Evolutionary conservation across 2,329 filamentous ascomycete species (phyloP).

Genomic region (Penicillium sp.): DNA sequence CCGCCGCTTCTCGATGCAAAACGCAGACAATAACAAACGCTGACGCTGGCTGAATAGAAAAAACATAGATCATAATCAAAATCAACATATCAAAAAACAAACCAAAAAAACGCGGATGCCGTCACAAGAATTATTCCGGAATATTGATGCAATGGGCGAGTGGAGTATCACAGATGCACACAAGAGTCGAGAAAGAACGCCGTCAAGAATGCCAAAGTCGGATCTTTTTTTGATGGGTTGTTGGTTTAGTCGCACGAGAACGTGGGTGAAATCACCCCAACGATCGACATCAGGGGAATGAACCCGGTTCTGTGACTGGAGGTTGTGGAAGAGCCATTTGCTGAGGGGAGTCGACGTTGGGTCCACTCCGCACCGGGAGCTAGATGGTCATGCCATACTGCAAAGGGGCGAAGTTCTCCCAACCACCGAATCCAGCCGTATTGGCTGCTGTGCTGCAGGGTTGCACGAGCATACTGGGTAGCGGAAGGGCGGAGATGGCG

Average conservation of each 20-base stretch:
- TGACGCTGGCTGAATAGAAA: conserved; percentile 56
- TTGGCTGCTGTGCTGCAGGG: conserved; percentile 80
- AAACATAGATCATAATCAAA: conserved; percentile 48
- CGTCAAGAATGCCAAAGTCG: conserved; percentile 59
- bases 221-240: conserved; percentile 31
- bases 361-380: conserved; percentile 37
- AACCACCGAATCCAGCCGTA: conserved; percentile 74
- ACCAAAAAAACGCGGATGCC: conserved; percentile 44
- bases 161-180: conserved; percentile 48
- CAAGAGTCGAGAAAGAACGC: conserved; percentile 54
- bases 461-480: conserved; percentile 84
- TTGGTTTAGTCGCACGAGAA: conserved; percentile 41
- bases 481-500: conserved; percentile 74
- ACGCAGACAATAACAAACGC: conserved; percentile 40
- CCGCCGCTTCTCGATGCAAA: conserved; percentile 53
- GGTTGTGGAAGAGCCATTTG: conserved; percentile 14
- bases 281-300: conserved; percentile 24
- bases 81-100: conserved; percentile 43
- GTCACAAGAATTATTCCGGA: conserved; percentile 29
- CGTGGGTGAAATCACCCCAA: conserved; percentile 6
- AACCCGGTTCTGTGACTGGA: conserved; percentile 5
- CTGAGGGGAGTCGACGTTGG: conserved; percentile 27
- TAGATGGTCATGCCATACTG: conserved; percentile 77
- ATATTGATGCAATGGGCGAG: conserved; percentile 42
- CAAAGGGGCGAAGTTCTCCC: conserved; percentile 72